Base-by-base conservation (phyloP, 2,329 filamentous ascomycete species). In the Xylaria polymorpha region DNA sequence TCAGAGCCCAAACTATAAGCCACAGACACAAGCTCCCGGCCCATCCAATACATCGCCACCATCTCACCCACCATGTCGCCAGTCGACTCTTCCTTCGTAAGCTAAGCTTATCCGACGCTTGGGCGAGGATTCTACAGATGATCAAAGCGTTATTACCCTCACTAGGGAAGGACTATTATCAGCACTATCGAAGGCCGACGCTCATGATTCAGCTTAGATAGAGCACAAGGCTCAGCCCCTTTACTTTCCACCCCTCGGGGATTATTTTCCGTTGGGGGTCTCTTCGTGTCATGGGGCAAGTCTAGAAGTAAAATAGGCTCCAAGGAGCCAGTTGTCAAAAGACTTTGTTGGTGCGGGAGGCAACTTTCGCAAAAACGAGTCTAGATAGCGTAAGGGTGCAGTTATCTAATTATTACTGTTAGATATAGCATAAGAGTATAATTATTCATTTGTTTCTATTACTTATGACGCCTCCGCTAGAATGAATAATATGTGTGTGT, bases 191-290 rank as follows among this genome's bases (percentile, higher is more conserved):
- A n/a, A 39, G 32, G 53, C 35, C 39, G 18, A 48, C 41, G 14
- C 39, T 58, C 63, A 66, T 62, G 62, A 66, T 66, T 69, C 53
- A 63, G 63, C 57, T 29, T 56, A 15, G 35, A n/a, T 22, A 29
- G 18, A 22, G 22, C 39, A 35, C n/a, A 4, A 50, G 56, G 50
- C 57, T 48, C 37, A 65, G 32, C 55, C 61, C 22, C 51, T 43
- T 58, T 29, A 61, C 29, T 35, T 53, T 9, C 66, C 41, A 57
- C 44, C 4, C 66, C 43, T 55, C 39, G 60, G 44, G 39, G 20
- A 39, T 32, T 39, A 37, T 41, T 22, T 32, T 18, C 35, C 15
- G 20, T 39, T 22, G 14, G 22, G 12, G 14, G 20, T 57, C 20
- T 44, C 6, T 50, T 15, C 32, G 3, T 29, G 7, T 6, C 22